A percentile compares a stretch with the other conserved stretches of the same genome.
Evolutionary conservation across 805 yeast genomes (phyloP).

Genomic region (Ogataea haglerorum): DNA sequence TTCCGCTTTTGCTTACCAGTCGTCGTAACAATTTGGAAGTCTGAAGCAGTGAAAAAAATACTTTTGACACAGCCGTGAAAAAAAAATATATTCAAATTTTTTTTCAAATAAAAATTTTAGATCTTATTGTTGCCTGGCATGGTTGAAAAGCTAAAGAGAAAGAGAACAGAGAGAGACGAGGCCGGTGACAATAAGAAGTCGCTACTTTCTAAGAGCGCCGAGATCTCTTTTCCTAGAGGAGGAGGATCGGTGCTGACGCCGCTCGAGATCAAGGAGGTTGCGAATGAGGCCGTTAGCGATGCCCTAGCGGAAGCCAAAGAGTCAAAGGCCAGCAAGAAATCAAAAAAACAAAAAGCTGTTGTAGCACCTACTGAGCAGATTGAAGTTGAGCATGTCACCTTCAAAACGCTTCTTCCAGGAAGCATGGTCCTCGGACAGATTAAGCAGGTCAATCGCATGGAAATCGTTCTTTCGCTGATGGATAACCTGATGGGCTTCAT

Average conservation of each 20-base stretch:
- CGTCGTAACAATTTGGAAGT: slow-evolving; percentile 9
- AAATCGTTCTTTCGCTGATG: slow-evolving; percentile 68
- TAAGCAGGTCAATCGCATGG: slow-evolving; percentile 54
- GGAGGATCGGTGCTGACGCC: slow-evolving; percentile 86
- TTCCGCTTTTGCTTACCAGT: slow-evolving; percentile 11
- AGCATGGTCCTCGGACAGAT: slow-evolving; percentile 77
- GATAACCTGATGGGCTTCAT: slow-evolving; percentile 79
- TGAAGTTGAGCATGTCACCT: slow-evolving; percentile 59
- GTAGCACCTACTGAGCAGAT: slow-evolving; percentile 30
- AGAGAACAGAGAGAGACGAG: slow-evolving; percentile 35
- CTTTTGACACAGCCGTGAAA: slow-evolving; percentile 5
- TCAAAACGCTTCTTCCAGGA: slow-evolving; percentile 67
- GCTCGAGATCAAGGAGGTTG: slow-evolving; percentile 85
- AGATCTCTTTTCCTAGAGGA: slow-evolving; percentile 88
- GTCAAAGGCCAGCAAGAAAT: slow-evolving; percentile 24
- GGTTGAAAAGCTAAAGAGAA: slow-evolving; percentile 38
- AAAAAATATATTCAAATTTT: slow-evolving; percentile 10
- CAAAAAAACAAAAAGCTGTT: slow-evolving; percentile 29
- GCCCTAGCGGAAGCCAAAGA: slow-evolving; percentile 56
- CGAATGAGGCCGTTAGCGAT: slow-evolving; percentile 89
- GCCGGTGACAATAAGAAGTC: slow-evolving; percentile 22
- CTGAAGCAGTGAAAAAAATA: neutral
- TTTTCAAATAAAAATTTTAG: slow-evolving; percentile 12
- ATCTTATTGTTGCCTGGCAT: slow-evolving; percentile 12
- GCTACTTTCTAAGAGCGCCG: slow-evolving; percentile 33